Conservation (phyloP, 352 stramenopile species). For the Pythium phragmiticola region DNA sequence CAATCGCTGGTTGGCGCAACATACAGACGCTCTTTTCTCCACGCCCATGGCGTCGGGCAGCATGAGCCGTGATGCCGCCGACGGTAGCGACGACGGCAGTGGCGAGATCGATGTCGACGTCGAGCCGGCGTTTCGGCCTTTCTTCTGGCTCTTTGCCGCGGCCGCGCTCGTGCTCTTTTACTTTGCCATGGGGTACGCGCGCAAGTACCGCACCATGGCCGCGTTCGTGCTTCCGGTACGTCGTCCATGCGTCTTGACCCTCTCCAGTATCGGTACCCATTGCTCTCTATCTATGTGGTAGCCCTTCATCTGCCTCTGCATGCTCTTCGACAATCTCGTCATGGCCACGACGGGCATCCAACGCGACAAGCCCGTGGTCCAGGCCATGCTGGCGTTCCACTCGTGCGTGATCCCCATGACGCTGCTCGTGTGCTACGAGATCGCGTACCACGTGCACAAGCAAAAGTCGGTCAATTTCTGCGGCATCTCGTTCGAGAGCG, state of each 20-base stretch:
- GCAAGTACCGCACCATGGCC: constrained; percentile 69
- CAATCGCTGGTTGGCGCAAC: no score
- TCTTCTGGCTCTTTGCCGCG: constrained; percentile 74
- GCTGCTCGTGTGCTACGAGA: constrained; percentile 86
- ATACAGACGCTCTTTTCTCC: not conserved
- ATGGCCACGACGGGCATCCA: constrained; percentile 79
- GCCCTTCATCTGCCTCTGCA: constrained; percentile 79
- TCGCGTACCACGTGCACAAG: constrained; percentile 90
- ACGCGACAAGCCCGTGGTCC: constrained; percentile 45
- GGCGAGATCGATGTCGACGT: constrained; percentile 44
- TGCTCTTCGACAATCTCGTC: constrained; percentile 79
- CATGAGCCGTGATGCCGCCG: not conserved
- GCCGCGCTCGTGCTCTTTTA: constrained; percentile 65
- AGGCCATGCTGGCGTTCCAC: constrained; percentile 81
- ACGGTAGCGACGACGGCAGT: constrained; percentile 1
- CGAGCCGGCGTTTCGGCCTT: constrained; percentile 42
- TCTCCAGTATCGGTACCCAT: not conserved
- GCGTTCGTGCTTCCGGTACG: constrained; percentile 77
- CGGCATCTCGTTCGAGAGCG: constrained; percentile 85
- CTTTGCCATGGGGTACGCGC: constrained; percentile 69
- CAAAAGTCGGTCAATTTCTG: constrained; percentile 90
- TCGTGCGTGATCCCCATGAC: constrained; percentile 83
- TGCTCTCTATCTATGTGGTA: constrained; percentile 18
- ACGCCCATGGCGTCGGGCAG: constrained; percentile 6
- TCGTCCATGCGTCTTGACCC: not conserved